Percentiles rank a stretch among this genome's conserved stretches.
Conservation (phyloP, 345 rosid species). For the Iberis pinnata region DNA sequence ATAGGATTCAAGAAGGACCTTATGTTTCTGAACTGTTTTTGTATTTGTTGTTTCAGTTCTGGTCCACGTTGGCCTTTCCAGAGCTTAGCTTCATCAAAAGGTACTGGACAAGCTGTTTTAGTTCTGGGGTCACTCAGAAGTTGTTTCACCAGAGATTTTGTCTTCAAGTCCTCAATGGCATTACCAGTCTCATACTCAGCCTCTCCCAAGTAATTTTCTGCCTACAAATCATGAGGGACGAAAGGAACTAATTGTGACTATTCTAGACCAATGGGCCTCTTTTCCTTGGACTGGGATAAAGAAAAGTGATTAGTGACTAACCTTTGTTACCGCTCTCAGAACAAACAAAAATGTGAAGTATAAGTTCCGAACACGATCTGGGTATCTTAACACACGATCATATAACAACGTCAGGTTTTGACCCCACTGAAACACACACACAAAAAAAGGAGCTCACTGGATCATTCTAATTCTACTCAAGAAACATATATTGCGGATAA, state of each 20-base stretch:
- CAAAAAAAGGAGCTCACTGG: constrained; percentile 4
- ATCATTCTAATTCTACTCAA: constrained; percentile 3
- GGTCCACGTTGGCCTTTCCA: constrained; percentile 97
- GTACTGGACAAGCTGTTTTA: constrained; percentile 88
- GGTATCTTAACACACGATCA: constrained; percentile 75
- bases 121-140: constrained; percentile 60
- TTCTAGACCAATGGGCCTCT: neutral
- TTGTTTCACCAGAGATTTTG: constrained; percentile 75
- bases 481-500: neutral
- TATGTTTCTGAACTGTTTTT: constrained; percentile 81
- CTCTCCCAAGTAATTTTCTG: constrained; percentile 69
- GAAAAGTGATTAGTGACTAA: constrained; percentile 27
- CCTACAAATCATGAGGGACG: constrained; percentile 38
- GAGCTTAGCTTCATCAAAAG: constrained; percentile 93
- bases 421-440: constrained; percentile 82
- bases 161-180: constrained; percentile 67
- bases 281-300: neutral
- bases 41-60: constrained; percentile 73
- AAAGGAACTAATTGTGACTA: neutral
- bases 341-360: constrained; percentile 93
- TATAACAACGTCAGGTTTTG: constrained; percentile 71
- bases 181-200: constrained; percentile 87
- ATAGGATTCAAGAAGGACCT: constrained; percentile 41
- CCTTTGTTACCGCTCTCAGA: constrained; percentile 86
- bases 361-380: constrained; percentile 78